Base-by-base conservation (phyloP, 352 stramenopile species). In the Phytophthora cajani region DNA sequence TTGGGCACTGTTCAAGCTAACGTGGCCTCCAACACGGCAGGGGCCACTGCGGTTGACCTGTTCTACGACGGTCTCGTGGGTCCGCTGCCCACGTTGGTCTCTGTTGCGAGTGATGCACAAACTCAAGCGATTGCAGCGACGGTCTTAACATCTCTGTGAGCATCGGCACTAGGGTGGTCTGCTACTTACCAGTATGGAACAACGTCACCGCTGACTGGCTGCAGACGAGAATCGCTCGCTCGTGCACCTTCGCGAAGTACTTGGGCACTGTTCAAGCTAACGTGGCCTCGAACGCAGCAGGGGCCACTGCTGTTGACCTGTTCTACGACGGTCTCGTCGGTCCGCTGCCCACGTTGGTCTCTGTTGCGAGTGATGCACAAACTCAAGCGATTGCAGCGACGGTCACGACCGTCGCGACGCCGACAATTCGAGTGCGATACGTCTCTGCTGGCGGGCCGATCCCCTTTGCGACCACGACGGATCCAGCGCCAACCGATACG, bases 21-120 rank as follows among this genome's bases (percentile, higher is more conserved):
- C 10, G 74, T 86, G 55, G 61, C 62, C 11, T 71, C 59, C 27
- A 72, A 71, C 17, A 74, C 53, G 19, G 47, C 53, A 2, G 64
- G 55, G 4, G 54, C 69, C 6, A 64, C 60, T 7, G 51, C 55
- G n/a, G 47, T 85, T 3, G 78, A 80, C 16, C 62, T 88, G 5
- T 71, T 71, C 3, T 90, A 86, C 72, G 72, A 82, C 27, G 82
- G 82, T 50, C 57, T 87, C n/a, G 70, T 87, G 14, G 82, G 82
- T 14, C 74, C 77, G 10, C 59, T 88, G 51, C 80, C 82, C 23
- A 74, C 56, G 11, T 67, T 90, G 10, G 56, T 76, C 17, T 21
- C 72, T 23, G 67, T 73, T 3, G 44, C 16, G 17, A 65, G 52
- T 11, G 55, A 60, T 17, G 14, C 51, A 16, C 50, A 62, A 33